Evolutionary conservation across 106 monocot species (phyloP), one percentile per base, ranked within the genome.

Genomic region (Posidonia australis): DNA sequence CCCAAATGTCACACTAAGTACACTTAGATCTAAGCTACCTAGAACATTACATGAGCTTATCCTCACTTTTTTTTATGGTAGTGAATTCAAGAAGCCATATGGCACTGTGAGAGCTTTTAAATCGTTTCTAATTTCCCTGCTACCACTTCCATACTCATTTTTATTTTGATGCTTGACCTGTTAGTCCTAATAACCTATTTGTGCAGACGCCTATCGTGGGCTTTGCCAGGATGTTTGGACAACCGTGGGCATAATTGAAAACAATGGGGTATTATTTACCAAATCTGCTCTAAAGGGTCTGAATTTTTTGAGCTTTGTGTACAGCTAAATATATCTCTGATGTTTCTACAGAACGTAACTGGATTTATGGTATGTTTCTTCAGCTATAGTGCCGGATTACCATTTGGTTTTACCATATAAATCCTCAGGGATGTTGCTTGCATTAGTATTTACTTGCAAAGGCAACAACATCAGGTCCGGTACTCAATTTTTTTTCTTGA

Each of bases 301-400:
- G 87, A 99, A 62, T 91, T 99, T 72, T 91, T 99, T 66, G 85
- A 99, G 67, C 68, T 91, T 53, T 99, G 98, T 83, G 85, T 81
- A 17, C 98, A 99, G 54, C 80, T 91, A 21, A 85, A 91, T 61
- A 99, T 99, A 66, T 91, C 98, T 79, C 79, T 99, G 74, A 87
- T 91, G 75, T 99, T 99, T 79, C 81, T 99, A 77, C 91, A 99
- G 58, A 99, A 99, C 65, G 91, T 91, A 63, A 85, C 98, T 72
- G 98, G 98, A 29, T 98, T 98, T 73, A 98, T 98, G 96, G 96
- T 98, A 90, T 72, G 74, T 60, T 63, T 32, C 31, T 23, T n/a
- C 5, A 36, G 36, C 36, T 36, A 7, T 36, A 36, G 36, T 2
- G 36, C 5, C 36, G 7, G 7, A 36, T 36, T 36, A 36, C 7